phyloP scores from a whole-genome alignment of 495 filamentous ascomycete genomes.

The Cladorrhinum samala region DNA sequence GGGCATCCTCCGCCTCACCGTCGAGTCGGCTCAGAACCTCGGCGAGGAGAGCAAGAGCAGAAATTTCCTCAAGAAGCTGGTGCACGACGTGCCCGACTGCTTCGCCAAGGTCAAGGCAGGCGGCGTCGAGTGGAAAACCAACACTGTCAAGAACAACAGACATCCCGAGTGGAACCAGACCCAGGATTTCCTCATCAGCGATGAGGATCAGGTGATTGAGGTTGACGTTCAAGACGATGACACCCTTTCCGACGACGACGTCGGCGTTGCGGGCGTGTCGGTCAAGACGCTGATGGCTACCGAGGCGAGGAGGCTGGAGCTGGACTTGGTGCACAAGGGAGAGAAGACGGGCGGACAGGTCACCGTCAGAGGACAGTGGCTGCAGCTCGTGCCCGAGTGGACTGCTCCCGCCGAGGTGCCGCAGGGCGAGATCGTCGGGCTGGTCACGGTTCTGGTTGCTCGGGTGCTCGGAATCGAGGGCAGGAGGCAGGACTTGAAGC shows the following conservation, averaged over 20 bases:
- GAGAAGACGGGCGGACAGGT: constrained; percentile 25
- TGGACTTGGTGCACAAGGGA: constrained; percentile 29
- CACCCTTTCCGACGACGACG: constrained; percentile 32
- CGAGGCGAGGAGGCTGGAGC: constrained; percentile 28
- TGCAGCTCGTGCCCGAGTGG: constrained; percentile 26
- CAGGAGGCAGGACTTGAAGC: constrained; percentile 29
- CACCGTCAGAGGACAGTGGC: constrained; percentile 29
- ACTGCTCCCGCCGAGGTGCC: constrained; percentile 20
- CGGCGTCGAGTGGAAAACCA: constrained; percentile 32
- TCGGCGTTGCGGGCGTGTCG: constrained; percentile 32
- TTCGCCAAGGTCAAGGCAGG: constrained; percentile 33
- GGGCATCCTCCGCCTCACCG: constrained; percentile 35
- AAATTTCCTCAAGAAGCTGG: constrained; percentile 27
- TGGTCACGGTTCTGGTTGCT: constrained; percentile 32
- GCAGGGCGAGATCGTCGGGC: constrained; percentile 23
- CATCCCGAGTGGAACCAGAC: constrained; percentile 39
- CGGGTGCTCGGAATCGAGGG: constrained; percentile 30
- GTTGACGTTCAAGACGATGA: constrained; percentile 36
- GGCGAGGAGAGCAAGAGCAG: constrained; percentile 19
- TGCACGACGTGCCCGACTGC: constrained; percentile 35
- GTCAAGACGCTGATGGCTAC: constrained; percentile 30
- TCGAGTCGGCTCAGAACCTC: constrained; percentile 30
- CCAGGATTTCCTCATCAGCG: constrained; percentile 33
- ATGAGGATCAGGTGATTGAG: constrained; percentile 33
- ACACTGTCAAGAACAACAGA: constrained; percentile 28